Conservation (phyloP, 345 rosid species). For the Fremontodendron californicum region DNA sequence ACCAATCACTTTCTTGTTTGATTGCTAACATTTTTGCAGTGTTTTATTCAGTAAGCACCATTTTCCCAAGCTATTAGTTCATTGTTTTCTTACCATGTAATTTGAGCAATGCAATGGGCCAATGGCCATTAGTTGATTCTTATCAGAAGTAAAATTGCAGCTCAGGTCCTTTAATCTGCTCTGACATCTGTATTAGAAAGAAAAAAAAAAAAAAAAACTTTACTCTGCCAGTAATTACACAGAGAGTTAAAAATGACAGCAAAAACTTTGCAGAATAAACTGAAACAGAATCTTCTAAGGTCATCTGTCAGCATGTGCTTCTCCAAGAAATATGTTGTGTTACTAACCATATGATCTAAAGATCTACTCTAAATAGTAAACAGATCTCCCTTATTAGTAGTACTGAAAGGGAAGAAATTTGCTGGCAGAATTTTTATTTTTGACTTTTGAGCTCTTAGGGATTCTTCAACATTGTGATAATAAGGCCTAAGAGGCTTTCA, state of each 20-base stretch:
- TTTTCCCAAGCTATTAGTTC: background rate
- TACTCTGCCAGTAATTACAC: too few species aligned
- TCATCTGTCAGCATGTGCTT: slow-evolving; percentile 36
- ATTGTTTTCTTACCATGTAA: background rate
- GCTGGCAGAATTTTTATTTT: background rate
- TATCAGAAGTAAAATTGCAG: background rate
- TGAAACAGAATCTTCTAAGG: slow-evolving; percentile 62
- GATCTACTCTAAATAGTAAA: too few species aligned
- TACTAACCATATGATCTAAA: too few species aligned
- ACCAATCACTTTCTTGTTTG: background rate
- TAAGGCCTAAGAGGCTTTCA: background rate
- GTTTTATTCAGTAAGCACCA: background rate
- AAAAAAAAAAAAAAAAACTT: too few species aligned
- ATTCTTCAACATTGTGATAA: background rate
- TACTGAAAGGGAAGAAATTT: background rate
- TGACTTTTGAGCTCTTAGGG: background rate
- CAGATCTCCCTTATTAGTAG: too few species aligned
- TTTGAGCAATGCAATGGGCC: background rate
- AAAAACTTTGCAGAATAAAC: slow-evolving; percentile 30
- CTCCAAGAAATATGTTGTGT: too few species aligned
- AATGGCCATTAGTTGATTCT: background rate
- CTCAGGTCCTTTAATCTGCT: background rate
- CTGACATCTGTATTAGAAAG: too few species aligned
- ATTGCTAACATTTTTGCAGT: background rate
- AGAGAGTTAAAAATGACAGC: background rate